Evolutionary conservation across 2,329 filamentous ascomycete species (phyloP).

Genomic region (Scedosporium boydii): DNA sequence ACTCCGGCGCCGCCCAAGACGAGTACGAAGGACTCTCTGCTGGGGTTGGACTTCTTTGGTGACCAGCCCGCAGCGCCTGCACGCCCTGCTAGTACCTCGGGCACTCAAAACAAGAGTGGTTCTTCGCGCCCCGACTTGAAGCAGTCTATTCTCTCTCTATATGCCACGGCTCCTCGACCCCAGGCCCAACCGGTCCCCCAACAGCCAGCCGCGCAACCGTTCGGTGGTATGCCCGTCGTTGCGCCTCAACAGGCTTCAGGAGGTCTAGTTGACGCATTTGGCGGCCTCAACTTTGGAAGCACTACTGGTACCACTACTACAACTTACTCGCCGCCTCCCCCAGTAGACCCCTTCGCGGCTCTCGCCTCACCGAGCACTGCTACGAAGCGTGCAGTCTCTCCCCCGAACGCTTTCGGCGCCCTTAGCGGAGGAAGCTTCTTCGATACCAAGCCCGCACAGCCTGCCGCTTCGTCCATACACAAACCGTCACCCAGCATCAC

Average conservation of each 20-base stretch:
- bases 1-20: slow-evolving; percentile 55
- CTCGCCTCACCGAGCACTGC: slow-evolving; percentile 29
- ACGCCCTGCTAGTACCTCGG: slow-evolving; percentile 72
- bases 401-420: slow-evolving; percentile 35
- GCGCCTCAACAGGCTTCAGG: slow-evolving; percentile 41
- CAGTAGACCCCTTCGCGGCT: slow-evolving; percentile 50
- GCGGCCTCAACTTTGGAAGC: slow-evolving; percentile 31
- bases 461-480: slow-evolving; percentile 33
- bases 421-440: slow-evolving; percentile 76
- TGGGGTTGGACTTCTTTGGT: slow-evolving; percentile 89
- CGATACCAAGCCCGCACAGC: slow-evolving; percentile 57
- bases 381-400: slow-evolving; percentile 21
- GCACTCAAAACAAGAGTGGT: slow-evolving; percentile 46
- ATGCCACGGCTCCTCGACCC: slow-evolving; percentile 75
- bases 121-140: slow-evolving; percentile 88
- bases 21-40: slow-evolving; percentile 76
- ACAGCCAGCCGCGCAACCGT: slow-evolving; percentile 49
- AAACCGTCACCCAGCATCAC: slow-evolving; percentile 45
- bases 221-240: slow-evolving; percentile 55
- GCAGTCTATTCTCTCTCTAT: slow-evolving; percentile 92
- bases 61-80: slow-evolving; percentile 56
- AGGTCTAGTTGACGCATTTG: slow-evolving; percentile 69
- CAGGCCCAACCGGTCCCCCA: slow-evolving; percentile 42
- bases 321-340: slow-evolving; percentile 28
- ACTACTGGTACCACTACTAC: slow-evolving; percentile 21